Base-by-base conservation (phyloP, 2,329 filamentous ascomycete genomes). In the Zymoseptoria brevis region DNA sequence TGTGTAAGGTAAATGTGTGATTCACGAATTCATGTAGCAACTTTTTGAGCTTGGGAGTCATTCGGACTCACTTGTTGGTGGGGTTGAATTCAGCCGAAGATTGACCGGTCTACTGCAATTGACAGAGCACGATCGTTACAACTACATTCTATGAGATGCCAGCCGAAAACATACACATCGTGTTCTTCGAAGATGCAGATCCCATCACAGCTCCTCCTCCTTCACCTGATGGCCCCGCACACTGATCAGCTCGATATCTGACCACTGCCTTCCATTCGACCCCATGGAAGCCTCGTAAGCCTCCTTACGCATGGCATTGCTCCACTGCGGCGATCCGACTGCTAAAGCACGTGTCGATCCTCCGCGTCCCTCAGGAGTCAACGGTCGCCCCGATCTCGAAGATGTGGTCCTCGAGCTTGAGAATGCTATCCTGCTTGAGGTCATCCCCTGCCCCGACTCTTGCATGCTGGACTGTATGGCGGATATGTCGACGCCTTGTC, bases 201-300 rank as follows among this genome's bases (percentile, higher is more conserved):
- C 13, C 9, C 48, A n/a, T 65, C 58, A 71, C 21, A 72, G 57
- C 56, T 72, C 70, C 50, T 67, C 63, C 54, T 72, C 70, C 54
- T 62, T 60, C 30, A 60, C 54, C 11, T 67, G 63, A 51, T 71
- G 69, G 1, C 69, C 69, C 29, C 60, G 54, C 0, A 71, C 68
- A 53, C 70, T 72, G 21, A 69, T 64, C 8, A 71, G 59, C 1
- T 60, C 62, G n/a, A 69, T 60, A 8, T 62, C 61, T 16, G 62
- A 62, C 68, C 70, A 72, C 4, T 60, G 57, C 4, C 45, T 54
- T 4, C 58, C 61, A 22, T 64, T 54, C 11, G 45, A 53, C 3
- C 63, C 62, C 3, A 68, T 49, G 8, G 64, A 69, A 7, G 69
- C 68, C 54, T 68, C 59, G 54, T 62, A 68, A n/a, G 68, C 67